Percentiles rank a stretch among this genome's conserved stretches.
These are phyloP conservation scores for Pelargonium australe DNA, from an alignment of 441 rosid species.

Conservation along the genomic window DNA sequence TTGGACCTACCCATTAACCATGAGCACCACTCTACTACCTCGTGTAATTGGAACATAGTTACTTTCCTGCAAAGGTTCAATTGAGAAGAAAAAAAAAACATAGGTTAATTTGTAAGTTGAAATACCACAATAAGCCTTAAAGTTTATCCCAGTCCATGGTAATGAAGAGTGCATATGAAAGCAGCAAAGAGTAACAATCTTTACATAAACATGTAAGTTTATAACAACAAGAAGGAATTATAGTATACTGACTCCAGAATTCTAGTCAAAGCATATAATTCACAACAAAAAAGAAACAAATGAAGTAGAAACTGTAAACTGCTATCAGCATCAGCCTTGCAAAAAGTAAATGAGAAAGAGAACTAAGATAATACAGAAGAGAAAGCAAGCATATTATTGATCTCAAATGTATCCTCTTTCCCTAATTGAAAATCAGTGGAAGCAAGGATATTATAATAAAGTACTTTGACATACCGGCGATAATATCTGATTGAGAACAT, in stretches of 20 bases:
- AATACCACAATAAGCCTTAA: background rate
- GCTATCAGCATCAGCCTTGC: background rate
- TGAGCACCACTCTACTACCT: constrained; percentile 87
- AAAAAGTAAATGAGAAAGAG: background rate
- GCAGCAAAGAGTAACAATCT: background rate
- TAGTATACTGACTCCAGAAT: background rate
- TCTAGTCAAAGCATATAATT: background rate
- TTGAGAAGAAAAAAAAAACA: constrained; percentile 5
- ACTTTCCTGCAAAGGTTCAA: constrained; percentile 66
- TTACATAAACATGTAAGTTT: background rate
- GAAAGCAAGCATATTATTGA: background rate
- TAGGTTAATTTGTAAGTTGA: constrained; percentile 2
- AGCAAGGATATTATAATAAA: constrained; percentile 6
- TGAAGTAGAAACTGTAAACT: constrained; percentile 11
- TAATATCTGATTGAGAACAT: constrained; percentile 76
- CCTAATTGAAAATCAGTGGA: background rate
- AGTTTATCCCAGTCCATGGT: background rate
- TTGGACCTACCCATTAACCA: constrained; percentile 81
- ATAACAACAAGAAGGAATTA: background rate
- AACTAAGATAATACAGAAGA: background rate
- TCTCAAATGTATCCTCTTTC: background rate
- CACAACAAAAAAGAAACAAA: constrained; percentile 4
- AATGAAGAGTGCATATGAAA: background rate
- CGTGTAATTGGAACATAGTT: constrained; percentile 89
- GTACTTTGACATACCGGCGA: constrained; percentile 49